Evolutionary conservation across 2,329 filamentous ascomycete species (phyloP).

Genomic region (Pseudogymnoascus sp.): DNA sequence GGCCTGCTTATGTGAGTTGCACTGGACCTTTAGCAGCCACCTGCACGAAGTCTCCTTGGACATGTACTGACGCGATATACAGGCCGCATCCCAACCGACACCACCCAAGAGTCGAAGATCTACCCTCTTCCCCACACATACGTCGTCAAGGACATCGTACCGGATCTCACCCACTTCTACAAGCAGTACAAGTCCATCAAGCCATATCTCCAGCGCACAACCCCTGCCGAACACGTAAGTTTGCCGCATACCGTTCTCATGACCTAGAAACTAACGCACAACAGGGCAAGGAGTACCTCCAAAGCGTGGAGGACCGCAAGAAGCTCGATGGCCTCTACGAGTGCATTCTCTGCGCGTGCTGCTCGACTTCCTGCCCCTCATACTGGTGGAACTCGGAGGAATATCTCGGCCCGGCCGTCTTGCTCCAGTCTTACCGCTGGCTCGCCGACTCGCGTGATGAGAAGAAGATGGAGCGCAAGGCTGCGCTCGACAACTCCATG

Average conservation of each 20-base stretch:
- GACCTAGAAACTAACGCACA: constrained; percentile 13
- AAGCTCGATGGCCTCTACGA: constrained; percentile 98
- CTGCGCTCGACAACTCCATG: constrained; percentile 95
- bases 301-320: constrained; percentile 82
- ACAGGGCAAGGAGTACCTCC: constrained; percentile 84
- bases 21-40: constrained; percentile 3
- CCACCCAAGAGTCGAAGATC: constrained; percentile 74
- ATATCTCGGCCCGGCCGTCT: constrained; percentile 92
- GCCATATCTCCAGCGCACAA: constrained; percentile 91
- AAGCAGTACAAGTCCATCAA: constrained; percentile 99
- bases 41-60: neutral
- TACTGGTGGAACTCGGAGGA: constrained; percentile 99
- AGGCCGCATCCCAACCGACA: constrained; percentile 91
- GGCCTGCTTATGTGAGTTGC: constrained; percentile 82
- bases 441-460: constrained; percentile 91
- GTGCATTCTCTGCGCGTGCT: constrained; percentile 98
- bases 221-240: constrained; percentile 72
- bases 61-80: constrained; percentile 26
- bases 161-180: constrained; percentile 97
- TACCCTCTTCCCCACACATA: constrained; percentile 98
- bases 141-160: constrained; percentile 97
- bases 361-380: constrained; percentile 96
- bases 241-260: neutral
- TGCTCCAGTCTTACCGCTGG: constrained; percentile 98
- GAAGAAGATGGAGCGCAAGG: constrained; percentile 77